phyloP scores from a whole-genome alignment of 1,139 yeast species.

The Hemisphaericaspora xylofermentans region DNA sequence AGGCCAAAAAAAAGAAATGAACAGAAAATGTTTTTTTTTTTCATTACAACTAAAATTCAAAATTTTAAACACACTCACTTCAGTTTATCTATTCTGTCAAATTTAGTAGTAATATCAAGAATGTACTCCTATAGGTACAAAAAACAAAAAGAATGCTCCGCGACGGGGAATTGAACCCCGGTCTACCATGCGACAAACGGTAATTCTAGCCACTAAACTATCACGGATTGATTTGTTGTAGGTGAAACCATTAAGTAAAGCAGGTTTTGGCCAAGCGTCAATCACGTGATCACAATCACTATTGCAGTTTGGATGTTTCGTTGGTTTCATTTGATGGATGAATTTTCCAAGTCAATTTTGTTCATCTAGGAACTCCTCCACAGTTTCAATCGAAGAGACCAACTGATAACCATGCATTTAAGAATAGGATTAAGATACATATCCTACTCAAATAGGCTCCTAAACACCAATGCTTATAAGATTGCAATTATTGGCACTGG shows the following conservation, averaged over 20 bases:
- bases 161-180: conserved; percentile 74
- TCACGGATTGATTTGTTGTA: conserved; percentile 32
- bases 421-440: conserved; percentile 7
- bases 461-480: conserved; percentile 19
- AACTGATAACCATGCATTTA: background rate
- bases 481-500: conserved; percentile 91
- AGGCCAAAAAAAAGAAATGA: no score
- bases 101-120: no score
- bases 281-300: background rate
- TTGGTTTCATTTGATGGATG: no score
- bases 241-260: no score
- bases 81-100: no score
- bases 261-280: no score
- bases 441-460: conserved; percentile 7
- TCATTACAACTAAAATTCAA: no score
- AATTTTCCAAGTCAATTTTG: no score
- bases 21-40: no score
- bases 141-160: conserved; percentile 37
- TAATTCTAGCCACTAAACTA: conserved; percentile 51
- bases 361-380: no score
- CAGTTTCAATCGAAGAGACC: no score
- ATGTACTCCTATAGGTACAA: background rate
- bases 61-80: no score
- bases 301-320: background rate
- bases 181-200: conserved; percentile 62